Base-by-base conservation (phyloP, 148 eudicot genomes). In the Beta vulgaris region DNA sequence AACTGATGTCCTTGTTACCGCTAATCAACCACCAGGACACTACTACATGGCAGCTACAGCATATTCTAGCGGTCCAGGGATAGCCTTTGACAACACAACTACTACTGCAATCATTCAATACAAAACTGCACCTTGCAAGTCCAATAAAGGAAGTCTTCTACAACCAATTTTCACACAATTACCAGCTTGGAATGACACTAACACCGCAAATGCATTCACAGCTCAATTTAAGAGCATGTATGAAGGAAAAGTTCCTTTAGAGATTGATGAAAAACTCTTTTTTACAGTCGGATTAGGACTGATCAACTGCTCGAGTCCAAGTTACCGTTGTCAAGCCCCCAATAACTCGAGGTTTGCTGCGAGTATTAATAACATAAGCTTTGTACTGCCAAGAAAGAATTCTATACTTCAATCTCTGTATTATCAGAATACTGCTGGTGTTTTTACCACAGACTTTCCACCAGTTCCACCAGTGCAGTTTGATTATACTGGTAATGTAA, bases 41-140 rank as follows among this genome's bases (percentile, higher is more conserved):
- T 91, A 94, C 79, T 91, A 87, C 81, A 86, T 90, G 86, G 95
- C 98, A 15, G 95, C 97, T 12, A 80, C 88, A 6, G 97, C 98
- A 42, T 94, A 94, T 55, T 86, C 89, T 53, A 85, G 88, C 19
- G 91, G 86, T 7, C 85, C 76, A 42, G 86, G 85, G 7, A 81
- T 79, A 25, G 83, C 91, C 7, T 94, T 87, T 70, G 93, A 91
- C 83, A 94, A 94, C 69, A 94, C 95, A 60, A 94, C 98, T 75
- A 87, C 98, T 72, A 91, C 98, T 2, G 98, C 98, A 43, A 84
- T 93, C 65, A 87, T 93, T 19, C 79, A 88, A 82, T 93, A 93
- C 84, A 84, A 62, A 68, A 71, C n/a, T n/a, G n/a, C n/a, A n/a
- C 86, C 79, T 29, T 62, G 74, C 54, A 63, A 62, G 31, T 40